Percentiles rank a stretch among this genome's conserved stretches.
Conservation (phyloP, 208 protist genomes). For the Trypanosoma platydactyli region DNA sequence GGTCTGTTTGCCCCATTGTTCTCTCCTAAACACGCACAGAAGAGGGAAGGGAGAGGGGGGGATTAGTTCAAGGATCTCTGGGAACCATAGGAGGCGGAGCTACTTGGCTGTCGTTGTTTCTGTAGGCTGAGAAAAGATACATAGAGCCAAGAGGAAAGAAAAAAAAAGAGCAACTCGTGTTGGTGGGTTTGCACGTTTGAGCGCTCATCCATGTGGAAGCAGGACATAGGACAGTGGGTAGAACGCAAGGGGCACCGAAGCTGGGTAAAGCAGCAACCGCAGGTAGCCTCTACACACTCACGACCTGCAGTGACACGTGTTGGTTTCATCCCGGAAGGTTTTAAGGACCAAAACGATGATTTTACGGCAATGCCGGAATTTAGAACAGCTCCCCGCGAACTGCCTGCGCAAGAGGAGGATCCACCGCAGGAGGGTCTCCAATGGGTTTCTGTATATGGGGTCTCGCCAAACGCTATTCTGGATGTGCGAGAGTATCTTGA, state of each 20-base stretch:
- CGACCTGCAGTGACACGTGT: conserved; percentile 7
- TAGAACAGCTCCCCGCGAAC: not conserved
- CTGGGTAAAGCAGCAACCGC: conserved; percentile 9
- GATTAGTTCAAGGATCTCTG: too few relatives aligned
- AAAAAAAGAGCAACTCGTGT: too few relatives aligned
- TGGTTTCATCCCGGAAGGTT: conserved; percentile 36
- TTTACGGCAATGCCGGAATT: conserved; percentile 1
- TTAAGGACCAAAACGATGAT: conserved; percentile 21
- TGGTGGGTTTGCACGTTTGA: not conserved
- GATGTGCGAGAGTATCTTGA: conserved; percentile 81
- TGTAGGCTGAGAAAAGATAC: not conserved
- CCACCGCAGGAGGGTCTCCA: not conserved
- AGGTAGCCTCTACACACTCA: not conserved
- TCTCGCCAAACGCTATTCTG: conserved; percentile 35
- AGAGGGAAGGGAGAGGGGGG: too few relatives aligned
- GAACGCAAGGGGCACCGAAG: conserved; percentile 55
- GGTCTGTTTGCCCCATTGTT: not conserved
- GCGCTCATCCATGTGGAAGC: conserved; percentile 52
- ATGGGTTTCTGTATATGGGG: conserved; percentile 61
- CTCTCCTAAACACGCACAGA: too few relatives aligned
- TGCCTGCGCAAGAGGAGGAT: not conserved
- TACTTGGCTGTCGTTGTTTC: too few relatives aligned
- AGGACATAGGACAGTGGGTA: conserved; percentile 63
- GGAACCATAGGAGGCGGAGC: too few relatives aligned
- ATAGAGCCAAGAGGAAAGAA: not conserved